Evolutionary conservation across 257 asterid genomes (phyloP), one percentile per base, ranked within the genome.

Genomic region (Ajuga chamaepitys): DNA sequence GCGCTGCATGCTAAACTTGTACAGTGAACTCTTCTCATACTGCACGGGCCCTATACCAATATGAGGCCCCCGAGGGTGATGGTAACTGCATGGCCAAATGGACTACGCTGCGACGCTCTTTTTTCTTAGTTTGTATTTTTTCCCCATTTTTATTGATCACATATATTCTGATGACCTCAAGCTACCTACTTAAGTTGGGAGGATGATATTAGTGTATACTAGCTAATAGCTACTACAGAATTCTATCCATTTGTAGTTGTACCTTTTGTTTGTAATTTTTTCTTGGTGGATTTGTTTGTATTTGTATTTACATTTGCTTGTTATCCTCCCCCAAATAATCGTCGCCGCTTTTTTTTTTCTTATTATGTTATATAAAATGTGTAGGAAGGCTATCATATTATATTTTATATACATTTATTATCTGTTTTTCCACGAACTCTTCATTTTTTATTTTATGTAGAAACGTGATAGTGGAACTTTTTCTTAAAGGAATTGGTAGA

Each of bases 171-270:
- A 22, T 67, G 22, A 53, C 70, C 57, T 30, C 7, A 30, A 51
- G 64, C 34, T 60, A 17, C 25, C 24, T 35, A 30, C 50, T 32
- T 62, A 30, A 34, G 46, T 50, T 34, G 77, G 52, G 7, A 60
- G 65, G 62, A 64, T 45, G 58, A 72, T 71, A 62, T 69, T 74
- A 70, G 66, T 77, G 76, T 74, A 72, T 75, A 74, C 69, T 25
- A n/a, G n/a, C n/a, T n/a, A n/a, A n/a, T n/a, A 52, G 38, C 66
- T 24, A 40, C 48, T 18, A 7, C 53, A 58, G 20, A 53, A 44
- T 24, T 41, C 14, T 25, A 16, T 14, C 44, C 30, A 52, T 38
- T 52, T 52, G 37, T 37, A 37, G 24, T 66, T 2, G 9, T 8
- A 35, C 46, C 46, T 30, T 26, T 30, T 62, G 5, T 16, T 17